Evolutionary conservation across 805 yeast species (phyloP), one percentile per base, ranked within the genome.

Genomic region (Hanseniaspora singularis): DNA sequence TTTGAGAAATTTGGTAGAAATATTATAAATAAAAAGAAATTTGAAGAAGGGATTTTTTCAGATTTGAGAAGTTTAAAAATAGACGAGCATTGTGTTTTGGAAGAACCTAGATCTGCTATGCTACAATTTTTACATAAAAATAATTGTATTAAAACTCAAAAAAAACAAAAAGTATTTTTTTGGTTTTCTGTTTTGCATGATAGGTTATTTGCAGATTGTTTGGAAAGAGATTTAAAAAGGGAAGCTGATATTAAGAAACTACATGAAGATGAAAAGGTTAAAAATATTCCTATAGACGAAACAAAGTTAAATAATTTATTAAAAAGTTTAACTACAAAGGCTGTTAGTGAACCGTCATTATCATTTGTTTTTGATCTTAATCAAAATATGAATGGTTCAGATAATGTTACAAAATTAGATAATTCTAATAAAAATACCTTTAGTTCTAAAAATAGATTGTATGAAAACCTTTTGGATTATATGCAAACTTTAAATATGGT

Each of bases 121-220:
- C 68, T 89, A 50, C 82, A 81, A 52, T 87, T 89, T 56, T 67
- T 89, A 23, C 86, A 82, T 64, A 82, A 80, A 57, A 84, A 89
- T 60, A 77, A 79, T 52, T 89, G 97, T 59, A 69, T 89, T 22
- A 72, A 95, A 55, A 89, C 98, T 0, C 96, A 89, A 57, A 89
- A 89, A 71, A 89, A 92, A 58, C 98, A 89, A 61, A 89, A 92
- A 59, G 96, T 89, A 36, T 89, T 89, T 60, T 86, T 81, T 62
- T 92, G 97, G 97, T 87, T 83, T 61, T 81, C 88, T 58, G 96
- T 92, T 9, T 92, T 92, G 20, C 97, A 89, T 63, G 95, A 88
- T 58, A 78, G 81, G 58, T 67, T 89, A 37, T 88, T 92, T 72
- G 77, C 86, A 2, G 97, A 92, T 63, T 96, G 96, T 0, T 65